These are phyloP conservation scores for Agaricus blazei DNA, from an alignment of 768 basidiomycete species.

Conservation along the genomic window DNA sequence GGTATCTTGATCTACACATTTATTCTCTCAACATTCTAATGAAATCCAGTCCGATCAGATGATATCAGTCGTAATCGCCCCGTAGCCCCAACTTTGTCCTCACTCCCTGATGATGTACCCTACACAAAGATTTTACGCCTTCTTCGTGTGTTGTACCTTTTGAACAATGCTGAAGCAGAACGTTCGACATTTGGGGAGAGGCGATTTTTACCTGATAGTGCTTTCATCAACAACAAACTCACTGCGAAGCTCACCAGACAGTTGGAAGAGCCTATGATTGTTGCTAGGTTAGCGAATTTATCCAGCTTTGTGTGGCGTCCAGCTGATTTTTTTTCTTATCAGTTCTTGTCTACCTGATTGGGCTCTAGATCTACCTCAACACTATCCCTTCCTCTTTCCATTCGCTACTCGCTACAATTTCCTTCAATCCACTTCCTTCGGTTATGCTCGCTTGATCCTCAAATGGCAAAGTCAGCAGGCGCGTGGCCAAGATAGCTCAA, in stretches of 20 bases:
- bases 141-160: conserved; percentile 78
- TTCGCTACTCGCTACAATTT: conserved; percentile 97
- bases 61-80: conserved; percentile 43
- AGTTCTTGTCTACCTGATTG: conserved; percentile 97
- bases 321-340: conserved; percentile 8
- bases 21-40: neutral
- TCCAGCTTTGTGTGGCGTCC: neutral
- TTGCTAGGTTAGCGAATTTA: conserved; percentile 68
- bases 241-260: conserved; percentile 97
- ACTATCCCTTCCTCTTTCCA: conserved; percentile 98
- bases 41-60: conserved; percentile 30
- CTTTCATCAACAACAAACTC: conserved; percentile 96
- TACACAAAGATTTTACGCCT: conserved; percentile 90
- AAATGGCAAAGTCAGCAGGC: conserved; percentile 91
- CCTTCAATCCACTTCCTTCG: conserved; percentile 96
- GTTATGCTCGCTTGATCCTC: conserved; percentile 90
- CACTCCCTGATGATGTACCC: conserved; percentile 77
- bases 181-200: conserved; percentile 48
- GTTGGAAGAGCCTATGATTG: conserved; percentile 97
- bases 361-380: conserved; percentile 92
- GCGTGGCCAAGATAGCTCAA: conserved; percentile 70
- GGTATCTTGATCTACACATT: conserved; percentile 32
- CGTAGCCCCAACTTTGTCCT: conserved; percentile 66
- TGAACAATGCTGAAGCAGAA: conserved; percentile 73
- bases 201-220: conserved; percentile 66